Percentiles rank a stretch among this genome's conserved stretches.
Conservation (phyloP, 306 rosid genomes). For the Hippophae rhamnoides region DNA sequence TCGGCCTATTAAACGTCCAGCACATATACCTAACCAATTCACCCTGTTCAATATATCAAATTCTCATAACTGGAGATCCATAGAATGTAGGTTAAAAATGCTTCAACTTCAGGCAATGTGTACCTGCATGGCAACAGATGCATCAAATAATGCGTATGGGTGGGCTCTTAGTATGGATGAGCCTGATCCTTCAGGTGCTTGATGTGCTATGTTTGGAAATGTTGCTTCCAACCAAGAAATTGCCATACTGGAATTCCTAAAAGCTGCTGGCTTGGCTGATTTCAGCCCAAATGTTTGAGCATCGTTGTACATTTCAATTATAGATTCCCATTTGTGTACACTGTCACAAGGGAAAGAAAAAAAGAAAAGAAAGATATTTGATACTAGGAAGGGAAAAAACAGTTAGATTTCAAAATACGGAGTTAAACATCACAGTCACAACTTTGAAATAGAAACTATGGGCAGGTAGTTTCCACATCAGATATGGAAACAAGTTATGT, state of each 20-base stretch:
- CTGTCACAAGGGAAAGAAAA: constrained; percentile 36
- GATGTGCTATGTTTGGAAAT: constrained; percentile 55
- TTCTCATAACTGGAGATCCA: too few species aligned
- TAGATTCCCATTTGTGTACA: constrained; percentile 60
- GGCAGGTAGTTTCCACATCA: background rate
- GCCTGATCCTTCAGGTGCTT: constrained; percentile 42
- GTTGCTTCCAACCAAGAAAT: constrained; percentile 92
- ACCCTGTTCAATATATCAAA: too few species aligned
- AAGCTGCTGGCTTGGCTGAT: constrained; percentile 55
- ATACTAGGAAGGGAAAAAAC: too few species aligned
- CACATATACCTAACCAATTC: too few species aligned
- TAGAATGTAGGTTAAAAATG: too few species aligned
- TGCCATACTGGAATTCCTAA: constrained; percentile 68
- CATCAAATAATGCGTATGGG: constrained; percentile 75
- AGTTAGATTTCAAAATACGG: background rate
- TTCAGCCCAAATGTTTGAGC: constrained; percentile 71
- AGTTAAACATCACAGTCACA: background rate
- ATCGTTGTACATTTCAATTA: constrained; percentile 66
- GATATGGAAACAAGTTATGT: background rate
- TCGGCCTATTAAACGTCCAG: too few species aligned
- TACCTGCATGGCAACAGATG: constrained; percentile 86
- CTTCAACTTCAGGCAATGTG: too few species aligned
- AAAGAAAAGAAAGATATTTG: too few species aligned
- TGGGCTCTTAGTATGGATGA: constrained; percentile 42
- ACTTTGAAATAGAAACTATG: background rate